Base-by-base conservation (phyloP, 495 filamentous ascomycete genomes). In the Trichoderma orchidacearum region DNA sequence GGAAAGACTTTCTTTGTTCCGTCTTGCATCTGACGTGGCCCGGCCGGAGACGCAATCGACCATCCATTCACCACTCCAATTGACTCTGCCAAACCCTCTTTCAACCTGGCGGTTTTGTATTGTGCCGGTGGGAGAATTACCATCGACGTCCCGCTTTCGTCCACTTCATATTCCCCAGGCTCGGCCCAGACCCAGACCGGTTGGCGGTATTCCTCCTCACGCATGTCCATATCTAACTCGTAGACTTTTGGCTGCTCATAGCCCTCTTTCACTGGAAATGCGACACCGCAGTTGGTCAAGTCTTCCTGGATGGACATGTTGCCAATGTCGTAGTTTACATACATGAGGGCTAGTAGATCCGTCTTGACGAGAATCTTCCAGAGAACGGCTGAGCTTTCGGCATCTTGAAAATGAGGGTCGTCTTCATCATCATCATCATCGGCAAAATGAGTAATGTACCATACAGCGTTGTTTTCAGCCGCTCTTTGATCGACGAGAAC, bases 321-420 rank as follows among this genome's bases (percentile, higher is more conserved):
- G n/a, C 23, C 54, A 21, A 59, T 59, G 15, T 54, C 38, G 51
- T 63, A 63, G 45, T 61, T 61, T 51, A 58, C 57, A 15, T 30
- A 51, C n/a, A 25, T 35, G 29, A 57, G n/a, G 21, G 59, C 41
- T 13, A 63, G 50, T 5, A 27, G 53, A 9, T 59, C 59, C 11
- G 56, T 57, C 51, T 56, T 55, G 5, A 59, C 23, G n/a, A 60
- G 54, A 23, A 60, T 60, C 31, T 60, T 21, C 62, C 60, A 64
- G 9, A 60, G 36, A 23, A 60, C 60, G 0, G 30, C 31, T 1
- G 56, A 59, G 30, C 51, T 60, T 51, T 31, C 54, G 4, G 61
- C 56, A 1, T 56, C 23, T 1, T 48, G 4, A 5, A n/a, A n/a
- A n/a, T n/a, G n/a, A n/a, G n/a, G n/a, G n/a, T n/a, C n/a, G n/a